Conservation (phyloP, 2,329 filamentous ascomycete species). For the Stemphylium vesicarium region DNA sequence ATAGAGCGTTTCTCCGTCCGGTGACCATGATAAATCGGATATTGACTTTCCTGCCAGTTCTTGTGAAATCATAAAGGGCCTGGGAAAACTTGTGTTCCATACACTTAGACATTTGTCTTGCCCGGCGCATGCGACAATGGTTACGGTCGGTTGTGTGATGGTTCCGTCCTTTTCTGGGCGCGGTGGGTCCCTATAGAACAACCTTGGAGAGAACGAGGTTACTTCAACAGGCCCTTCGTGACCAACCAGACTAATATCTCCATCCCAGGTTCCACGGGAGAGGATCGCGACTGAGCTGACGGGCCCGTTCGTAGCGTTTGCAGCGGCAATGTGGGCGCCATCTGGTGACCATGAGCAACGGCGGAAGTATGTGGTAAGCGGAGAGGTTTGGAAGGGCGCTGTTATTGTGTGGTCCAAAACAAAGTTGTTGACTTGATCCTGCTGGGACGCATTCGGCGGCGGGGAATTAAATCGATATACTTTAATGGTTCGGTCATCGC, state of each 20-base stretch:
- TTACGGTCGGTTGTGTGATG: slow-evolving; percentile 66
- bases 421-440: slow-evolving; percentile 97
- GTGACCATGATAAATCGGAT: slow-evolving; percentile 91
- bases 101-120: slow-evolving; percentile 96
- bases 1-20: slow-evolving; percentile 86
- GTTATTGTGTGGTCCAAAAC: slow-evolving; percentile 90
- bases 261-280: slow-evolving; percentile 89
- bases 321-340: slow-evolving; percentile 93
- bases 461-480: slow-evolving; percentile 93
- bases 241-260: slow-evolving; percentile 95
- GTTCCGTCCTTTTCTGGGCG: slow-evolving; percentile 58
- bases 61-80: slow-evolving; percentile 87
- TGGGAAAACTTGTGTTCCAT: slow-evolving; percentile 95
- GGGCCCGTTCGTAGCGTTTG: slow-evolving; percentile 95
- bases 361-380: slow-evolving; percentile 94
- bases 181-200: slow-evolving; percentile 77
- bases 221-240: slow-evolving; percentile 98
- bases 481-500: slow-evolving; percentile 95
- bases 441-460: slow-evolving; percentile 85
- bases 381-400: slow-evolving; percentile 85
- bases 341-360: slow-evolving; percentile 98
- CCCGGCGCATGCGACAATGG: slow-evolving; percentile 94
- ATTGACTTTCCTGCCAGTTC: slow-evolving; percentile 91
- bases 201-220: slow-evolving; percentile 90
- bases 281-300: slow-evolving; percentile 98